Conservation (phyloP, 306 rosid species). For the Corylus heterophylla region DNA sequence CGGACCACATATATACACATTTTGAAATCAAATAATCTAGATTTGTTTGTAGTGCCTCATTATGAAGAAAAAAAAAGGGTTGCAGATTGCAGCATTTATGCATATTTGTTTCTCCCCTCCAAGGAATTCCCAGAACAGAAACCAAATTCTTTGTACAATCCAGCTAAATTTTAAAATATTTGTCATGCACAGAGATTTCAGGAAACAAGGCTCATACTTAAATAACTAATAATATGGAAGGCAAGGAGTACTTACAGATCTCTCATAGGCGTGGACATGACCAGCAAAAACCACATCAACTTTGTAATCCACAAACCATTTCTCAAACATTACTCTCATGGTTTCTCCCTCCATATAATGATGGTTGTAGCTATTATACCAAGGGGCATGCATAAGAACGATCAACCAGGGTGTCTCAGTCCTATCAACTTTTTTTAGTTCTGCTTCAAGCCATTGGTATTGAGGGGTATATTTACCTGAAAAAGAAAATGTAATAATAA, state of each 20-base stretch:
- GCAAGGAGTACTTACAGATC: conserved; percentile 41
- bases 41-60: background rate
- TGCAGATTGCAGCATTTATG: background rate
- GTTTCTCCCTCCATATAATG: conserved; percentile 69
- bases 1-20: background rate
- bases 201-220: background rate
- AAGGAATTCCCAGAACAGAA: background rate
- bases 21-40: background rate
- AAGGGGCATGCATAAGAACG: conserved; percentile 49
- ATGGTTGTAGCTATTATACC: conserved; percentile 55
- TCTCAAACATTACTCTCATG: conserved; percentile 55
- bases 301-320: conserved; percentile 41
- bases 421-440: conserved; percentile 47
- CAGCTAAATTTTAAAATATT: background rate
- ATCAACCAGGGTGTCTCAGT: conserved; percentile 58
- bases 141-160: background rate
- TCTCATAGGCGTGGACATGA: conserved; percentile 64
- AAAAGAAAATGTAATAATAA: background rate
- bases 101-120: background rate
- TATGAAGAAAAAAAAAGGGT: background rate
- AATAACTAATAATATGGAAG: background rate
- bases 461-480: conserved; percentile 55
- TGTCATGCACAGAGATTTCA: background rate
- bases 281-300: conserved; percentile 60
- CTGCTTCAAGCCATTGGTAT: conserved; percentile 38